These are phyloP conservation scores for Golubevia sp. DNA, from an alignment of 1,284 basidiomycete species.

Conservation along the genomic window DNA sequence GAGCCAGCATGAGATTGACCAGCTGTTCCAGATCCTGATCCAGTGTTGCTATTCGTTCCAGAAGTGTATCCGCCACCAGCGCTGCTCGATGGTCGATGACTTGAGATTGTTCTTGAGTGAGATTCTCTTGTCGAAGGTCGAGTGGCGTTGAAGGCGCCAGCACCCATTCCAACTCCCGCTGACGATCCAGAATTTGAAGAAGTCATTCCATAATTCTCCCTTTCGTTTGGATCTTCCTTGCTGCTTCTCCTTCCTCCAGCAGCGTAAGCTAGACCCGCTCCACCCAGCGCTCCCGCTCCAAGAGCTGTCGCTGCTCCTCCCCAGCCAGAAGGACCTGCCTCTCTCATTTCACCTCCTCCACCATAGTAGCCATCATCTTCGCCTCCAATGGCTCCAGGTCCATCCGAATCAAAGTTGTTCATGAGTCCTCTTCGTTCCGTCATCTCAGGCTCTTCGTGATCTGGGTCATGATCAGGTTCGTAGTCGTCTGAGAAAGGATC, in stretches of 20 bases:
- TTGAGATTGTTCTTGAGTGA: not conserved
- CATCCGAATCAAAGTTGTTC: not conserved
- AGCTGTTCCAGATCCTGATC: not conserved
- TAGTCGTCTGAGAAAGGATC: not conserved
- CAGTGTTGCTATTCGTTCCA: not conserved
- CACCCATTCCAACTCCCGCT: not conserved
- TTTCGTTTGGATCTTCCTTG: not conserved
- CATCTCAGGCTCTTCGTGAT: not conserved
- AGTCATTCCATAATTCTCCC: not conserved
- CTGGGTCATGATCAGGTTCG: not conserved
- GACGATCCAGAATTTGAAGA: not conserved
- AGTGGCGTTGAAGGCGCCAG: not conserved
- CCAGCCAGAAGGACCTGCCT: not conserved
- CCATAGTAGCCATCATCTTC: not conserved
- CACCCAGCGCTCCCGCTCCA: not conserved
- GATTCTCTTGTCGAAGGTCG: not conserved
- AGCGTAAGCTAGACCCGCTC: not conserved
- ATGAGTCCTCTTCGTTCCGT: not conserved
- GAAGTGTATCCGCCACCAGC: not conserved
- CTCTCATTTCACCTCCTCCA: not conserved
- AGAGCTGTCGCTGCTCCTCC: not conserved
- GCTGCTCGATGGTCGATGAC: not conserved
- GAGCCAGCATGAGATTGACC: not conserved
- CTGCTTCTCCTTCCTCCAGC: not conserved
- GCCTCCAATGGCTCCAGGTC: not conserved